These are phyloP conservation scores for Aspergillus bridgeri DNA, from an alignment of 495 filamentous ascomycete species.

Conservation along the genomic window DNA sequence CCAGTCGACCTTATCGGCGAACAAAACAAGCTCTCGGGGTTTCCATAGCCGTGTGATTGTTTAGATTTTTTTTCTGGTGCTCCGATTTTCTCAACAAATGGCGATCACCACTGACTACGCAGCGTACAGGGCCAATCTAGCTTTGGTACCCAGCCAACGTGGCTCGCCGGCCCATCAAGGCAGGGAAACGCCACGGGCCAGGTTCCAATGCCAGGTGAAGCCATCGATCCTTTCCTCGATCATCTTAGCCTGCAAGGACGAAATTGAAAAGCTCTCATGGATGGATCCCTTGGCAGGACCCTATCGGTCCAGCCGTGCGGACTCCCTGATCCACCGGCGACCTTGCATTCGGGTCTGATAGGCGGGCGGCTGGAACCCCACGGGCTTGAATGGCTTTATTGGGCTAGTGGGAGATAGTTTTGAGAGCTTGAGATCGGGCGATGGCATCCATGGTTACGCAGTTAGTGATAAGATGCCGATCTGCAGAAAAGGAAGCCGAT, in stretches of 20 bases:
- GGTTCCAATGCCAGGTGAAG: slow-evolving; percentile 8
- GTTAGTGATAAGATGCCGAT: not conserved
- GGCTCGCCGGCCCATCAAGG: not conserved
- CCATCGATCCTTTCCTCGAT: slow-evolving; percentile 6
- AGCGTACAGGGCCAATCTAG: not conserved
- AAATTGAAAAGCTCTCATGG: not conserved
- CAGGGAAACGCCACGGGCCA: not conserved
- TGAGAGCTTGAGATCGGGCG: not conserved
- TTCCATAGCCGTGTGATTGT: slow-evolving; percentile 5
- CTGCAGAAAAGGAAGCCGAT: not conserved
- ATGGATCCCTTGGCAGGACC: not conserved
- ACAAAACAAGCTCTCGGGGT: slow-evolving; percentile 9
- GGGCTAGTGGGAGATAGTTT: not conserved
- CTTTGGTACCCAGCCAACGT: slow-evolving; percentile 9
- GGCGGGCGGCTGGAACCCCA: not conserved
- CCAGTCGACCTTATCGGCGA: not conserved
- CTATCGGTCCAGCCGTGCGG: not conserved
- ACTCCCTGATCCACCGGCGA: not conserved
- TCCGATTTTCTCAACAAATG: not conserved
- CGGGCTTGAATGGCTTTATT: not conserved
- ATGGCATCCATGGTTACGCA: not conserved
- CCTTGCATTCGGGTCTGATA: not conserved
- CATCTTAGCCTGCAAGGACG: slow-evolving; percentile 7
- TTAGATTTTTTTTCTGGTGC: not conserved
- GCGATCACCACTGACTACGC: slow-evolving; percentile 12